Conservation (phyloP, 805 yeast genomes). For the Saturnispora saitoi region DNA sequence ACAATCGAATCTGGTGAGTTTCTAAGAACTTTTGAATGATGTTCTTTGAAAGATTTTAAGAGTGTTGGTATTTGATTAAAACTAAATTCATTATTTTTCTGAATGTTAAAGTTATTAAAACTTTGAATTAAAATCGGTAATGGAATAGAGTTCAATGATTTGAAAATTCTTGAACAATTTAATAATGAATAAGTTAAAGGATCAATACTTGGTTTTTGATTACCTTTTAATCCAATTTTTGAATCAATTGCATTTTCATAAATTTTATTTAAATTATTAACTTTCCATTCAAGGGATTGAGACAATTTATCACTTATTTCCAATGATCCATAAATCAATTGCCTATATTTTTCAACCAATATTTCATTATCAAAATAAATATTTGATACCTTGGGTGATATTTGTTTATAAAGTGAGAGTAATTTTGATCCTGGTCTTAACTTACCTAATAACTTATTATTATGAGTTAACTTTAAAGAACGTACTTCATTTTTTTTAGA, state of each 20-base stretch:
- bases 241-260: conserved; percentile 9
- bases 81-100: background rate
- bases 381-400: conserved; percentile 18
- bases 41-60: background rate
- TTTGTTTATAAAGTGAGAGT: conserved; percentile 22
- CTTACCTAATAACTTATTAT: conserved; percentile 24
- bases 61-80: background rate
- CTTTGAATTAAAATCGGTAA: background rate
- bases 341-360: conserved; percentile 16
- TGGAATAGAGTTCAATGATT: background rate
- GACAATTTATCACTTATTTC: conserved; percentile 26
- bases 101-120: background rate
- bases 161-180: background rate
- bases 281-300: conserved; percentile 22
- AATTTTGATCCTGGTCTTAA: conserved; percentile 27
- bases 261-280: conserved; percentile 15
- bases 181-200: background rate
- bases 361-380: conserved; percentile 17
- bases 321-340: conserved; percentile 21
- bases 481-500: conserved; percentile 12
- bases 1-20: background rate
- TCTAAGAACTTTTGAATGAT: background rate
- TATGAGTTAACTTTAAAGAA: conserved; percentile 18
- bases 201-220: background rate
- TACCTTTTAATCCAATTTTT: background rate